Conservation (phyloP, 352 stramenopile species). For the Phytophthora niederhauseri region DNA sequence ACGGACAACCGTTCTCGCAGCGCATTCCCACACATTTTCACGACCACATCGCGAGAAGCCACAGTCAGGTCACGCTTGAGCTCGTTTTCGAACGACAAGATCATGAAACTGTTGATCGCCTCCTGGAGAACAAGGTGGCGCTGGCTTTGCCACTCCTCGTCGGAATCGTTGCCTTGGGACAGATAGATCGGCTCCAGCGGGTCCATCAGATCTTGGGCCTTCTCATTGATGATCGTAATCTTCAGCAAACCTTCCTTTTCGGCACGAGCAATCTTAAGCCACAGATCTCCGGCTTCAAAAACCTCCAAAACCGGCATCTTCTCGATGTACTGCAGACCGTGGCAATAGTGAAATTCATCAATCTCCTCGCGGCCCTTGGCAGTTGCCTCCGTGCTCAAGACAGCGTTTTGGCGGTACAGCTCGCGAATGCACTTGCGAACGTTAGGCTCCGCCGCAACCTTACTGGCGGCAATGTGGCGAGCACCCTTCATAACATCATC, state of each 20-base stretch:
- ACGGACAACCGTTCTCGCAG: constrained; percentile 77
- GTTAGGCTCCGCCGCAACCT: constrained; percentile 86
- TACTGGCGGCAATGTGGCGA: constrained; percentile 87
- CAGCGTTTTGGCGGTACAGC: constrained; percentile 79
- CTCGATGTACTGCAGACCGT: constrained; percentile 87
- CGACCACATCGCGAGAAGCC: constrained; percentile 68
- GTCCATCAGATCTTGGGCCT: constrained; percentile 83
- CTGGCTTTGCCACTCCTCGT: constrained; percentile 89
- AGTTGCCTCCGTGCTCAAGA: constrained; percentile 80
- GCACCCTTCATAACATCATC: constrained; percentile 90
- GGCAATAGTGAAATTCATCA: constrained; percentile 89
- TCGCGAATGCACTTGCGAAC: constrained; percentile 86
- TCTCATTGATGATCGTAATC: constrained; percentile 81
- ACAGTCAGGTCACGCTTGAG: constrained; percentile 80
- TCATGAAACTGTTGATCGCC: constrained; percentile 84
- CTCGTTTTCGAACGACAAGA: constrained; percentile 88
- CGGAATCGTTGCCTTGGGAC: constrained; percentile 48
- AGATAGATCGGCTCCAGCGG: constrained; percentile 81
- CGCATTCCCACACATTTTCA: constrained; percentile 75
- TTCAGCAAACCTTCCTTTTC: constrained; percentile 88
- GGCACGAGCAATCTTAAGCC: constrained; percentile 73
- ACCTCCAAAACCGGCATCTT: constrained; percentile 87
- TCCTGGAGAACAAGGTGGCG: constrained; percentile 86
- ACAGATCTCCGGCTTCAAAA: constrained; percentile 76
- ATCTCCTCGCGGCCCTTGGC: constrained; percentile 87